Evolutionary conservation across 345 rosid species (phyloP).

Genomic region (Salix caprea): DNA sequence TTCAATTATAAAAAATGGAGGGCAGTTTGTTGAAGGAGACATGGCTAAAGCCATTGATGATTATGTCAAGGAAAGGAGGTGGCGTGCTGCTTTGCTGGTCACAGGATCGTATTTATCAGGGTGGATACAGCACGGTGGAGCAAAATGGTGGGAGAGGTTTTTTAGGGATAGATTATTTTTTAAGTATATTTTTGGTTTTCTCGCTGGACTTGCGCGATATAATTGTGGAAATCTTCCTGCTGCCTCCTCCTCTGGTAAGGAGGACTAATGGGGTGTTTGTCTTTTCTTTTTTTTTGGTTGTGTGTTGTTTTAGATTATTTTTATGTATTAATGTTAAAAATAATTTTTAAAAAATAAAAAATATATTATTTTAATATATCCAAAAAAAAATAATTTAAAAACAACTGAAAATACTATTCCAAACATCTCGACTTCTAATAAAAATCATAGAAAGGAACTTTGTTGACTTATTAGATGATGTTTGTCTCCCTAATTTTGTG

Average conservation of each 20-base stretch:
- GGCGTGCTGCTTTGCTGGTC: constrained; percentile 38
- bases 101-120: constrained; percentile 37
- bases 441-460: too few species aligned
- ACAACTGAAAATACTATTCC: too few species aligned
- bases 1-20: constrained; percentile 3
- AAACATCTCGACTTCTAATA: too few species aligned
- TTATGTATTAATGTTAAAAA: too few species aligned
- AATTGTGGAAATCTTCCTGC: constrained; percentile 34
- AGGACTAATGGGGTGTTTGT: neutral
- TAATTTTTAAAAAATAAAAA: too few species aligned
- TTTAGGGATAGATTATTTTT: constrained; percentile 25
- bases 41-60: constrained; percentile 29
- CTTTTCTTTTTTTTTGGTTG: too few species aligned
- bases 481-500: too few species aligned
- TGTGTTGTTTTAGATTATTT: too few species aligned
- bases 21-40: neutral
- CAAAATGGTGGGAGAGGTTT: constrained; percentile 27
- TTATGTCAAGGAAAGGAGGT: constrained; percentile 30
- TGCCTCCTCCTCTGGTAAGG: neutral
- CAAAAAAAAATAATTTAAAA: too few species aligned
- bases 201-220: neutral
- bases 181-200: neutral
- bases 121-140: constrained; percentile 35
- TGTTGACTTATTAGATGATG: too few species aligned
- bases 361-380: too few species aligned